Base-by-base conservation (phyloP, 352 stramenopile genomes). In the Phytophthora uliginosa region DNA sequence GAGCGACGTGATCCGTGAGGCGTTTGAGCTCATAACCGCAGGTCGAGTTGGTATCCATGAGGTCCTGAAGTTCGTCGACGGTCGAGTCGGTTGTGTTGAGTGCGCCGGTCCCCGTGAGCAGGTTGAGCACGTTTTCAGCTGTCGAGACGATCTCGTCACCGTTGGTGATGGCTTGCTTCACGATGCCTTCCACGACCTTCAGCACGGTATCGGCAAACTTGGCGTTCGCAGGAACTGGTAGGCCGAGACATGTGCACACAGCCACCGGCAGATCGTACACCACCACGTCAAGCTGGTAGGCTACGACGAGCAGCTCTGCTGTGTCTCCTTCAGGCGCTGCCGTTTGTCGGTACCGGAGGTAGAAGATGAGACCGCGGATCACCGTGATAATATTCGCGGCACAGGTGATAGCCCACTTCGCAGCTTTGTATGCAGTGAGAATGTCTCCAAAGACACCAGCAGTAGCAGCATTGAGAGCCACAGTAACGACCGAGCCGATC, bases 131-230 rank as follows among this genome's bases (percentile, higher is more conserved):
- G 18, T 76, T 76, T 47, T 68, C 69, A 36, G 56, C 69, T 2
- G 69, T 76, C 1, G 69, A 76, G 13, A 76, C 66, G 38, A 73
- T 76, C 22, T 69, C 64, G 24, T 76, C 69, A 3, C 63, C 69
- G 28, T 76, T 76, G 1, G 69, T 76, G 63, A 76, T 76, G 7
- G 55, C 63, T 20, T 76, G 69, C 20, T 76, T 76, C 24, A 73
- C 69, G 26, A 76, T 76, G 7, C 69, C 69, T 64, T 76, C 69
- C 17, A 76, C 69, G 20, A 76, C 63, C n/a, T 59, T 54, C 3
- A 76, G 69, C 9, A 76, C 69, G 0, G 22, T 62, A 18, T 55
- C 31, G 8, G 63, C 63, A 47, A 67, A 76, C 26, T 73, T 57
- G 33, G 52, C 56, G 2, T 57, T 57, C 33, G 53, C 36, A 10